phyloP scores from a whole-genome alignment of 805 yeast species.

The Metschnikowia continentalis region DNA sequence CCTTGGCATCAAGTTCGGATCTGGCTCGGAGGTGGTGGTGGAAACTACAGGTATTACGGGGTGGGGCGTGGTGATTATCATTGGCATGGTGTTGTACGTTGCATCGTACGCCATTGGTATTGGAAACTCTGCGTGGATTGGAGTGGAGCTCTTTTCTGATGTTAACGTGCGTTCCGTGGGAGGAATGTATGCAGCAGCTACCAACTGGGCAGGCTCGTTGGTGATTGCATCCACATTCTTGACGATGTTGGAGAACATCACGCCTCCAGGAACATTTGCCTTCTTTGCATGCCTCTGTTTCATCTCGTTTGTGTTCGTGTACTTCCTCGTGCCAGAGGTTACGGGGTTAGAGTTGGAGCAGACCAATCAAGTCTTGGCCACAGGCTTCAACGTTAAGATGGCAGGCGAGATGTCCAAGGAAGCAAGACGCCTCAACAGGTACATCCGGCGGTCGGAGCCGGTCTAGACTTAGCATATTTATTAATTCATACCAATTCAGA shows the following conservation, averaged over 20 bases:
- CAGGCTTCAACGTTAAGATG: conserved; percentile 78
- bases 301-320: conserved; percentile 67
- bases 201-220: conserved; percentile 94
- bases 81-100: conserved; percentile 81
- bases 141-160: conserved; percentile 91
- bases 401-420: conserved; percentile 37
- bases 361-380: conserved; percentile 72
- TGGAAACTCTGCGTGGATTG: conserved; percentile 99
- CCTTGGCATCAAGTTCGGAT: conserved; percentile 57
- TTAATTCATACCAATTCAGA: too few relatives aligned
- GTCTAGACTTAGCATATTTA: neutral
- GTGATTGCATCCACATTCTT: conserved; percentile 87
- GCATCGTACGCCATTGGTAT: conserved; percentile 92
- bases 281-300: conserved; percentile 81
- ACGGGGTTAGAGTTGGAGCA: conserved; percentile 89
- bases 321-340: conserved; percentile 87
- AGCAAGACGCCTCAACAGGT: conserved; percentile 24
- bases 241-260: conserved; percentile 88
- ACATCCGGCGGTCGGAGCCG: conserved; percentile 2
- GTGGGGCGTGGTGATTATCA: conserved; percentile 86
- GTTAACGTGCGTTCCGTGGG: conserved; percentile 86
- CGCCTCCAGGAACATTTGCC: conserved; percentile 93
- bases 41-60: conserved; percentile 51
- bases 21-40: conserved; percentile 37
- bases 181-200: conserved; percentile 83